Base-by-base conservation (phyloP, 1,284 basidiomycete genomes). In the Cryptococcus hybrid region DNA sequence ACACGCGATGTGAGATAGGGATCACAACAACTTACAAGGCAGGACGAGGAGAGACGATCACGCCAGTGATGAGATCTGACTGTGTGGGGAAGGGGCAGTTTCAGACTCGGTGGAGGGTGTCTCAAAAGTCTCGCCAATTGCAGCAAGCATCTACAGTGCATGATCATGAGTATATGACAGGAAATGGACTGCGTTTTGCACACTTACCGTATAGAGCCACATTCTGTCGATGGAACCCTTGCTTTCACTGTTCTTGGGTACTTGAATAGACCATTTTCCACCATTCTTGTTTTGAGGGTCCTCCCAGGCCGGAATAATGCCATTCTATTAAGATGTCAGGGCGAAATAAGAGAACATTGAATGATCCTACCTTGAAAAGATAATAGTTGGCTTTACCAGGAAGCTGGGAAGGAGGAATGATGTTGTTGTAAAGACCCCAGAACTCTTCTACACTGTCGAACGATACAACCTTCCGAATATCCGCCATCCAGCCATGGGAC, bases 341-440 rank as follows among this genome's bases (percentile, higher is more conserved):
- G 7, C 5, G 7, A n/a, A 11, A 45, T 9, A 18, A 7, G 24
- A 24, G 24, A 24, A 24, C 34, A 49, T 9, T n/a, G 42, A 44
- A 18, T 1, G 1, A 15, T 77, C 76, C 52, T 64, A 80, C 68
- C 84, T 97, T 98, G 87, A 99, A 99, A 60, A 99, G 84, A 81
- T 99, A 99, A 79, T 99, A 99, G 78, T 99, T 99, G 42, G 94
- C 92, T 81, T 94, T 97, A 79, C 88, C 87, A 40, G 92, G 92
- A 67, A 99, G 82, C 71, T 88, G 85, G 24, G 92, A 94, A 15
- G 95, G 96, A 15, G 93, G 90, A 37, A 99, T 88, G 69, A 99
- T 94, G 80, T 98, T 97, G 81, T 98, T 96, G 82, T 98, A 96
- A 62, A 98, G 80, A 87, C 93, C 92, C 94, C 94, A 97, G 79